Evolutionary conservation across 2,329 filamentous ascomycete genomes (phyloP), one percentile per base, ranked within the genome.

Genomic region (Xylariomycetidae sp.): DNA sequence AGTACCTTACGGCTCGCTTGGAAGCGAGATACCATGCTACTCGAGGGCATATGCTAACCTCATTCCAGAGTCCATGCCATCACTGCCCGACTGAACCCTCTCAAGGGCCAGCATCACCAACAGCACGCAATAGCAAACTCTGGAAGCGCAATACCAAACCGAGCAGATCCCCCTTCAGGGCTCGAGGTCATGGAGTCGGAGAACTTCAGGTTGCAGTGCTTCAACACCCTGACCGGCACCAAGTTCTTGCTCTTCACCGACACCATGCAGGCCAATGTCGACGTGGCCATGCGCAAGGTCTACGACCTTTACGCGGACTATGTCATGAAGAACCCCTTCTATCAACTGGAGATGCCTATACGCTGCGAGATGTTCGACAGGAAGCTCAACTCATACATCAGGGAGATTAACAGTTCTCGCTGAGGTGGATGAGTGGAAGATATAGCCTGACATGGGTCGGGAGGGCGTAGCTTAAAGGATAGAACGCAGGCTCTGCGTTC

Each of bases 271-370:
- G 76, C 81, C 30, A 94, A 93, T 53, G 81, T 93, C 24, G 92
- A 96, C 50, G 72, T 77, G 10, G 82, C 90, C 27, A 80, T 95
- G 48, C 74, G 79, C 56, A 83, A 79, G 59, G 82, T 95, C 50
- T 96, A 98, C 59, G 92, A 96, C 59, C 65, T 96, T 32, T 98
- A 96, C 65, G 76, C 86, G 31, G 92, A 98, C 61, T 96, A 86
- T 58, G 92, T 98, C 48, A 96, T 95, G 87, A 98, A 96, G 72
- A 98, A 98, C 60, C 92, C 92, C 1, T 98, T 98, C 57, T 96
- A 96, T 64, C 89, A 92, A 54, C 71, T 95, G 37, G 92, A 98
- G 66, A 98, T 96, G 89, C 92, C 92, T 6, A 79, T 98, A 34
- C 74, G 92, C 41, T 95, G 92, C 63, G 92, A 96, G 56, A 84